phyloP scores from a whole-genome alignment of 768 basidiomycete genomes.

The Hypholoma fasciculare region DNA sequence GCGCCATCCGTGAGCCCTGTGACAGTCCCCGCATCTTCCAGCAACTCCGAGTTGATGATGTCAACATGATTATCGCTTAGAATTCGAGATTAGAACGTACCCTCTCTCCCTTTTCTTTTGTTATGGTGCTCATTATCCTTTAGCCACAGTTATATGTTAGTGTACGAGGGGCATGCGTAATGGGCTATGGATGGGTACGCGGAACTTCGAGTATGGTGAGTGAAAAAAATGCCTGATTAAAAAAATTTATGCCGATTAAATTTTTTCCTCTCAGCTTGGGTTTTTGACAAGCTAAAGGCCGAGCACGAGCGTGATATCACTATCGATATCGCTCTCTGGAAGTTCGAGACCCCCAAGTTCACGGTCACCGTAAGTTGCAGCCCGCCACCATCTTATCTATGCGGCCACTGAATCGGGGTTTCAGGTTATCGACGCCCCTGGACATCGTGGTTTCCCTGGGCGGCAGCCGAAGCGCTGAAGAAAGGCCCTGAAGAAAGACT shows the following conservation, averaged over 20 bases:
- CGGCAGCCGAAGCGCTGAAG: too few species aligned
- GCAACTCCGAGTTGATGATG: too few species aligned
- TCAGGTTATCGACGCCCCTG: constrained; percentile 98
- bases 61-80: too few species aligned
- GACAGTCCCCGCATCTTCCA: too few species aligned
- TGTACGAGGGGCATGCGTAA: too few species aligned
- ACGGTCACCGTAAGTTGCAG: constrained; percentile 76
- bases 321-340: constrained; percentile 99
- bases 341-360: constrained; percentile 99
- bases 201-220: constrained; percentile 95
- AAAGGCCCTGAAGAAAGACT: too few species aligned
- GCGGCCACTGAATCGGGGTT: constrained; percentile 18
- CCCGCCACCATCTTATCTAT: constrained; percentile 11
- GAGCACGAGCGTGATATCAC: constrained; percentile 99
- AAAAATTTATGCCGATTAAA: constrained; percentile 8
- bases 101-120: too few species aligned
- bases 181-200: too few species aligned
- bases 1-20: too few species aligned
- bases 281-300: constrained; percentile 99
- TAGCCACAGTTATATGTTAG: too few species aligned
- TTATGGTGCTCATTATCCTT: too few species aligned
- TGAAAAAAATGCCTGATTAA: constrained; percentile 11
- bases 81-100: too few species aligned
- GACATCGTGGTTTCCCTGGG: constrained; percentile 99
- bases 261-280: constrained; percentile 75